Conservation (phyloP, 768 basidiomycete species). For the Tylopilus cervinicoccineus region DNA sequence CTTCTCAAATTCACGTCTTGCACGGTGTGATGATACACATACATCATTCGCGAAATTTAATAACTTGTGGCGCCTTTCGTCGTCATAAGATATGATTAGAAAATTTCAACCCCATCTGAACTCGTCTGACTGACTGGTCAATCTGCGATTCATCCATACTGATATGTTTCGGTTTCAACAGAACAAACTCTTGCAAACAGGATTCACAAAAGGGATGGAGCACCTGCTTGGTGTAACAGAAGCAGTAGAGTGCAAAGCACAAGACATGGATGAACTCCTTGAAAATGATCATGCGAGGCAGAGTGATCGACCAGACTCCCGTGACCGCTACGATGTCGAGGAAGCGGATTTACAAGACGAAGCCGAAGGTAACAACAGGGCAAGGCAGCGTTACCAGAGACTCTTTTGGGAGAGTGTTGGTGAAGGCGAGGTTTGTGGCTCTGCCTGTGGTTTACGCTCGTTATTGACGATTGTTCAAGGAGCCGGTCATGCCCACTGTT, state of each 20-base stretch:
- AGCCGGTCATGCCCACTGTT: slow-evolving; percentile 55
- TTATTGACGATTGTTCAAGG: slow-evolving; percentile 35
- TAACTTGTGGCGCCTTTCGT: slow-evolving; percentile 63
- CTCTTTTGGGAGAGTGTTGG: slow-evolving; percentile 77
- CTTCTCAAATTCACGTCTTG: background rate
- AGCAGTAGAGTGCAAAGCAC: slow-evolving; percentile 13
- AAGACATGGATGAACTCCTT: slow-evolving; percentile 2
- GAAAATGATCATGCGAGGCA: slow-evolving; percentile 6
- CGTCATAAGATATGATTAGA: slow-evolving; percentile 52
- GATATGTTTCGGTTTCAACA: slow-evolving; percentile 24
- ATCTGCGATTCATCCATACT: background rate
- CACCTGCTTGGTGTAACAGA: slow-evolving; percentile 56
- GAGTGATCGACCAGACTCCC: background rate
- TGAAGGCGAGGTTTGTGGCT: slow-evolving; percentile 57
- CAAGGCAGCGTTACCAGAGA: slow-evolving; percentile 62
- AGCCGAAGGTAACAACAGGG: slow-evolving; percentile 49
- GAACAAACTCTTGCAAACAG: slow-evolving; percentile 70
- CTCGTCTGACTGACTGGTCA: slow-evolving; percentile 7
- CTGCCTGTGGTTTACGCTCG: background rate
- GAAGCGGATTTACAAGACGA: slow-evolving; percentile 63
- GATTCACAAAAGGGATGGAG: slow-evolving; percentile 83
- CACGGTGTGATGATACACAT: slow-evolving; percentile 47
- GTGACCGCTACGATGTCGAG: slow-evolving; percentile 43
- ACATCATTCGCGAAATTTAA: slow-evolving; percentile 69
- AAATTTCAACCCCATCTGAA: slow-evolving; percentile 74